phyloP scores from a whole-genome alignment of 108 stramenopile genomes.

The Parmales sp. region DNA sequence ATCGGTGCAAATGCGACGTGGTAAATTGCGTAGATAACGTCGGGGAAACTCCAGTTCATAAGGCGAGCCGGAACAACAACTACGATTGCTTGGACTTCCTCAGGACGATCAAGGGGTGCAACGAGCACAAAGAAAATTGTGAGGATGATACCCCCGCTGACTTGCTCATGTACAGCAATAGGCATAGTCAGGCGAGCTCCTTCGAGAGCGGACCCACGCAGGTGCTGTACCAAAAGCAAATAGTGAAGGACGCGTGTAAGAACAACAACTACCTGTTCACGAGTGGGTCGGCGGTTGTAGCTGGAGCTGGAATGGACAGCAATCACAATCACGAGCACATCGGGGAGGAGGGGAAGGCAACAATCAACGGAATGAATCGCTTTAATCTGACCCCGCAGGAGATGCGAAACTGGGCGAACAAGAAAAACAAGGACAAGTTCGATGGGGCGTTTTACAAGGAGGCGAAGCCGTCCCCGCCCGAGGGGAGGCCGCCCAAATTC shows the following conservation, averaged over 20 bases:
- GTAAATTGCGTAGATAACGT: not conserved
- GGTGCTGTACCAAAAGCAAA: not conserved
- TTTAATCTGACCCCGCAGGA: not conserved
- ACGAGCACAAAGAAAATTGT: not conserved
- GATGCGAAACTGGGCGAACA: not conserved
- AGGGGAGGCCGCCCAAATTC: not conserved
- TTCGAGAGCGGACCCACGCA: not conserved
- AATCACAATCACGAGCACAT: no score
- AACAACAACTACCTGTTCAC: not conserved
- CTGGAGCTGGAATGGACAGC: no score
- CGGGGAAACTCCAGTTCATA: not conserved
- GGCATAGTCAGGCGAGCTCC: not conserved
- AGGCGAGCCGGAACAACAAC: constrained; percentile 2
- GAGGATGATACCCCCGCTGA: not conserved
- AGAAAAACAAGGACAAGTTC: no score
- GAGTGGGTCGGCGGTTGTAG: no score
- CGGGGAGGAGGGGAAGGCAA: not conserved
- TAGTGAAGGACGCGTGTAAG: not conserved
- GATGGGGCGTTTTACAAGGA: not conserved
- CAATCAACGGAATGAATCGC: not conserved
- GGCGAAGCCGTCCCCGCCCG: not conserved
- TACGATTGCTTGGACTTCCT: not conserved
- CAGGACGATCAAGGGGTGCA: not conserved
- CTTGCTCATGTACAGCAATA: not conserved
- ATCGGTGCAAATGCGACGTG: not conserved